These are phyloP conservation scores for Suhomyces bribrorum DNA, from an alignment of 1,139 yeast genomes.

Conservation along the genomic window DNA sequence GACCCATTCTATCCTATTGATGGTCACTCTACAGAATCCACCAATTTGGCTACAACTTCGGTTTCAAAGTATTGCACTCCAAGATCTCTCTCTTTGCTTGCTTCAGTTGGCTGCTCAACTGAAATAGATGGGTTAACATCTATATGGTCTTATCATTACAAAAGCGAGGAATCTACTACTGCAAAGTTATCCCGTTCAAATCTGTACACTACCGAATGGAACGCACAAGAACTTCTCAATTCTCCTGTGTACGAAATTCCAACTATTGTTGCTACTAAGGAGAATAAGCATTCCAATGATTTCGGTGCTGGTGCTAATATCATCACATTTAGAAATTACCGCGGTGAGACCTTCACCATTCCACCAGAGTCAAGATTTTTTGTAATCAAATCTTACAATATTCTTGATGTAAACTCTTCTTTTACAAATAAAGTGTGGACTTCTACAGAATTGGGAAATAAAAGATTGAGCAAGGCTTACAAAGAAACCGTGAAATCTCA, in stretches of 20 bases:
- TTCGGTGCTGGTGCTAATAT: not conserved
- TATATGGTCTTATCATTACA: not conserved
- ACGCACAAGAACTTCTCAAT: not conserved
- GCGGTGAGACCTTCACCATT: conserved; percentile 20
- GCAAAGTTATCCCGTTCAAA: not conserved
- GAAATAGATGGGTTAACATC: not conserved
- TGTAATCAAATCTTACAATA: conserved; percentile 56
- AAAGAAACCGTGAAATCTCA: conserved; percentile 16
- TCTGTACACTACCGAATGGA: not conserved
- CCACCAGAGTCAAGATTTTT: conserved; percentile 43
- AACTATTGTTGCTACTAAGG: not conserved
- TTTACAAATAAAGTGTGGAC: conserved; percentile 56
- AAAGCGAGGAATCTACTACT: not conserved
- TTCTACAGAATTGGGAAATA: conserved; percentile 59
- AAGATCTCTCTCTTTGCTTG: conserved; percentile 23
- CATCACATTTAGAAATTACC: conserved; percentile 22
- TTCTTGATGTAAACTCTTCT: conserved; percentile 52
- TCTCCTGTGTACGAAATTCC: no score
- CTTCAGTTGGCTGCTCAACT: conserved; percentile 16
- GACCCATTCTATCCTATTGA: no score
- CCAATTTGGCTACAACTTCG: not conserved
- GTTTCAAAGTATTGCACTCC: conserved; percentile 20
- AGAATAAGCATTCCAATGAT: not conserved
- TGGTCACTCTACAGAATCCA: no score
- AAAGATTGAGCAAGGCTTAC: conserved; percentile 46